Percentiles rank a stretch among this genome's conserved stretches.
These are phyloP conservation scores for Calonectria fujianensis DNA, from an alignment of 2,329 filamentous ascomycete species.

Conservation along the genomic window DNA sequence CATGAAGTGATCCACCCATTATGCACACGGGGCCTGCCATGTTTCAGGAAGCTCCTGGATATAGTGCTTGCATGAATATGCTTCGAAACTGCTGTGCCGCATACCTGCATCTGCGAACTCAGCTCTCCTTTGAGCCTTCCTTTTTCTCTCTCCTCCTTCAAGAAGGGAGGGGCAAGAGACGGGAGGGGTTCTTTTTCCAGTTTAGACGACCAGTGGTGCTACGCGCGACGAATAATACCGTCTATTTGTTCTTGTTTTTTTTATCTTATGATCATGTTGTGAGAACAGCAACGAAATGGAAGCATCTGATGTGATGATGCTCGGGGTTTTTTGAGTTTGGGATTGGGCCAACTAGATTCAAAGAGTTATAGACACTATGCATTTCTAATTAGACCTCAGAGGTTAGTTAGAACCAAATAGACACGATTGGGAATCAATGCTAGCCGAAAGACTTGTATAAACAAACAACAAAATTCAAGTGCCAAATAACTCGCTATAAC, in stretches of 20 bases:
- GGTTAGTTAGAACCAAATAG: slow-evolving; percentile 15
- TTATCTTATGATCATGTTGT: slow-evolving; percentile 33
- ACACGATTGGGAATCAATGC: slow-evolving; percentile 2
- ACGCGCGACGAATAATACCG: slow-evolving; percentile 24
- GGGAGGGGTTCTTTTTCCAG: not conserved
- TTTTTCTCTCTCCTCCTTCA: not conserved
- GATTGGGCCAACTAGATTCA: slow-evolving; percentile 23
- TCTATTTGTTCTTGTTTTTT: slow-evolving; percentile 24
- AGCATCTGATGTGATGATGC: slow-evolving; percentile 28
- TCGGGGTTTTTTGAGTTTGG: slow-evolving; percentile 27
- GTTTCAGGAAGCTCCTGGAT: not conserved
- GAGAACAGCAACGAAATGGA: slow-evolving; percentile 24
- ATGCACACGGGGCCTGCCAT: slow-evolving; percentile 3
- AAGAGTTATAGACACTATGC: not conserved
- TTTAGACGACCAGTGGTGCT: slow-evolving; percentile 14
- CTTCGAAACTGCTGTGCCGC: slow-evolving; percentile 10
- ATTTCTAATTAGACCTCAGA: slow-evolving; percentile 20
- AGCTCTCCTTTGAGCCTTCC: not conserved
- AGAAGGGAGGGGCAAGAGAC: no score
- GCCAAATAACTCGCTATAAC: slow-evolving; percentile 15
- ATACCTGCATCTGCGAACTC: slow-evolving; percentile 5
- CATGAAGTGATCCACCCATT: slow-evolving; percentile 19
- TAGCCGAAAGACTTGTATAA: not conserved
- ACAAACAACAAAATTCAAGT: not conserved
- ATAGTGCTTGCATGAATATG: slow-evolving; percentile 22